Conservation (phyloP, 2,329 filamentous ascomycete genomes). For the Aspergillus viridinutans region DNA sequence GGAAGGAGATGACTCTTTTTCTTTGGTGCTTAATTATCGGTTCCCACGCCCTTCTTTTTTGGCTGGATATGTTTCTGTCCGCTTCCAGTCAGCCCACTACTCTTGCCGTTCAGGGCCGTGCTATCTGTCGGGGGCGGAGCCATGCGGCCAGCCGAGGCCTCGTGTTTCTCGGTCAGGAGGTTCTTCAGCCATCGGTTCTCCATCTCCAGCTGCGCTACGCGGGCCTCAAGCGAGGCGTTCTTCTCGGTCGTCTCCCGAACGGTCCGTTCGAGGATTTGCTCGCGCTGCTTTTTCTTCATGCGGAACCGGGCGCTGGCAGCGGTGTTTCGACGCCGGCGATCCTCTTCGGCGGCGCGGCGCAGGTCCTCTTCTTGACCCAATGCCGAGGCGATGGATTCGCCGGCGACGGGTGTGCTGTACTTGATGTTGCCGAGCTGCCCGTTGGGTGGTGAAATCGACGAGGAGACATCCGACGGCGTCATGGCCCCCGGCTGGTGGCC, state of each 20-base stretch:
- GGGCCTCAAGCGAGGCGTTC: constrained; percentile 66
- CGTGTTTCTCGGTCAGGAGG: constrained; percentile 77
- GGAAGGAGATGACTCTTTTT: constrained; percentile 1
- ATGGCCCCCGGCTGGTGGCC: constrained; percentile 32
- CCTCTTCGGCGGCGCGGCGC: constrained; percentile 74
- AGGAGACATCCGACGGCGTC: constrained; percentile 41
- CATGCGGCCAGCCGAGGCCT: constrained; percentile 20
- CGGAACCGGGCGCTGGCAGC: constrained; percentile 85
- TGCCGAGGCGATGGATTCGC: constrained; percentile 41
- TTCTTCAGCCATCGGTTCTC: constrained; percentile 81
- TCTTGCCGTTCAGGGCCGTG: constrained; percentile 17
- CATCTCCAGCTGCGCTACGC: constrained; percentile 72
- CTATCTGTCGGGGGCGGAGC: constrained; percentile 22
- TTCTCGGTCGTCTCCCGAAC: constrained; percentile 82
- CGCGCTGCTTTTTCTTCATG: constrained; percentile 93
- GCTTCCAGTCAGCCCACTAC: constrained; percentile 12
- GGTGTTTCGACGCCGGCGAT: constrained; percentile 84
- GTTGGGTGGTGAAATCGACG: constrained; percentile 40
- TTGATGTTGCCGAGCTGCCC: constrained; percentile 38
- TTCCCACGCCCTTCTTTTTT: constrained; percentile 38
- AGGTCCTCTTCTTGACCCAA: constrained; percentile 66
- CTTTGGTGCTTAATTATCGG: constrained; percentile 22
- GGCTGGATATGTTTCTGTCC: constrained; percentile 37
- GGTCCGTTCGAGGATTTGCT: constrained; percentile 76
- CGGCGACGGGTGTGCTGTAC: constrained; percentile 37